These are phyloP conservation scores for Rhododendron molle DNA, from an alignment of 148 eudicot genomes.

Conservation along the genomic window DNA sequence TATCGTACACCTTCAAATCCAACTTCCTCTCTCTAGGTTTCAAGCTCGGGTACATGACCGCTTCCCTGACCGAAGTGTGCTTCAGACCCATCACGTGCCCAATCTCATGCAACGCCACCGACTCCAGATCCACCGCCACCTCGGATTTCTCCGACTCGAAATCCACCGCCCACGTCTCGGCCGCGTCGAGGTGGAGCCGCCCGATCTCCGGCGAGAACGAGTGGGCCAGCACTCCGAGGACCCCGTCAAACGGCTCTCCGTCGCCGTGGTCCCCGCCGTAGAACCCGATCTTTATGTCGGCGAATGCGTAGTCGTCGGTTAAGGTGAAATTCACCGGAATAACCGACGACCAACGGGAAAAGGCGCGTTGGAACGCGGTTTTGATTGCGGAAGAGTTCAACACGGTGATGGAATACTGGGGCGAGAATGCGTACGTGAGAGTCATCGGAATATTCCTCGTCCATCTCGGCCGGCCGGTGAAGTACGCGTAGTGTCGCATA, in stretches of 20 bases:
- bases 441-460: constrained; percentile 39
- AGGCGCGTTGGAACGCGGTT: constrained; percentile 42
- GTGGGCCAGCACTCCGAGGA: constrained; percentile 73
- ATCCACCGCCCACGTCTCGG: constrained; percentile 76
- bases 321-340: constrained; percentile 56
- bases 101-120: constrained; percentile 78
- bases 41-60: constrained; percentile 80
- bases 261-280: constrained; percentile 73
- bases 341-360: constrained; percentile 59
- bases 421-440: constrained; percentile 59
- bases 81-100: constrained; percentile 77
- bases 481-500: constrained; percentile 33
- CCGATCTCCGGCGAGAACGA: constrained; percentile 85
- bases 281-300: constrained; percentile 72
- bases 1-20: constrained; percentile 54
- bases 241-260: constrained; percentile 87
- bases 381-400: constrained; percentile 21
- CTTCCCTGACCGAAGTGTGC: constrained; percentile 45
- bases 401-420: constrained; percentile 20
- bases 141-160: constrained; percentile 33
- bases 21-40: constrained; percentile 60
- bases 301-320: constrained; percentile 29
- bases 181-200: constrained; percentile 70
- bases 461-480: constrained; percentile 65
- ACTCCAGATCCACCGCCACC: constrained; percentile 77